Percentiles rank a stretch among this genome's conserved stretches.
Conservation (phyloP, 2,329 filamentous ascomycete species). For the Clonostachys sp. region DNA sequence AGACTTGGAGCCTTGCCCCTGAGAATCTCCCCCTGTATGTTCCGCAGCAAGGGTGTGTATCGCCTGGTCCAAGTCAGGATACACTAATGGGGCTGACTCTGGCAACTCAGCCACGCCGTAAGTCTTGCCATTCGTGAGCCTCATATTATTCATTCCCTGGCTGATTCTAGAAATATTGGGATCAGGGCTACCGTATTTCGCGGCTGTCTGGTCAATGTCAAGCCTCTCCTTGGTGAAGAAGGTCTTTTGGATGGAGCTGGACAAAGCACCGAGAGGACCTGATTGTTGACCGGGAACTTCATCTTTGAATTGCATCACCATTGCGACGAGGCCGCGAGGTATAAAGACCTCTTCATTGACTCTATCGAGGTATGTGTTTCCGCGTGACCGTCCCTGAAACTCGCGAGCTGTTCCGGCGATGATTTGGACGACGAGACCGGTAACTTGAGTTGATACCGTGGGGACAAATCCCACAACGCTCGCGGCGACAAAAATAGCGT, state of each 20-base stretch:
- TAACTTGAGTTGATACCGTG: conserved; percentile 19
- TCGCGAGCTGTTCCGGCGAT: conserved; percentile 15
- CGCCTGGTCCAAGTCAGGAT: conserved; percentile 18
- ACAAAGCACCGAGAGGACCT: conserved; percentile 8
- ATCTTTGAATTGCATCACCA: conserved; percentile 20
- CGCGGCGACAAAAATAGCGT: conserved; percentile 11
- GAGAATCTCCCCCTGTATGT: too few species aligned
- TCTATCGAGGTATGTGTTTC: conserved; percentile 16
- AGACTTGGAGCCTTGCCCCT: too few species aligned
- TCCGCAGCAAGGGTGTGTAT: too few species aligned
- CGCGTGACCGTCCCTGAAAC: conserved; percentile 15
- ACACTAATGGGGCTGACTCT: conserved; percentile 30
- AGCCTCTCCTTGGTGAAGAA: not conserved
- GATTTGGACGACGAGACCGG: conserved; percentile 12
- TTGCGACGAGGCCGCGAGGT: conserved; percentile 18
- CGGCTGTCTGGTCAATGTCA: not conserved
- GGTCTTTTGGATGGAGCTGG: conserved; percentile 18
- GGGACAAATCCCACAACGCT: conserved; percentile 15
- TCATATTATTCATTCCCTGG: conserved; percentile 15
- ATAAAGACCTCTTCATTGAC: conserved; percentile 20
- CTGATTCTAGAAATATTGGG: conserved; percentile 7
- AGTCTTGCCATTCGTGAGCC: conserved; percentile 25
- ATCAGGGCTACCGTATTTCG: not conserved
- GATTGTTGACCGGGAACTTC: conserved; percentile 6
- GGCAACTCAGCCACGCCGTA: conserved; percentile 27